These are phyloP conservation scores for Chenopodium formosanum DNA, from an alignment of 148 eudicot genomes.

Conservation along the genomic window DNA sequence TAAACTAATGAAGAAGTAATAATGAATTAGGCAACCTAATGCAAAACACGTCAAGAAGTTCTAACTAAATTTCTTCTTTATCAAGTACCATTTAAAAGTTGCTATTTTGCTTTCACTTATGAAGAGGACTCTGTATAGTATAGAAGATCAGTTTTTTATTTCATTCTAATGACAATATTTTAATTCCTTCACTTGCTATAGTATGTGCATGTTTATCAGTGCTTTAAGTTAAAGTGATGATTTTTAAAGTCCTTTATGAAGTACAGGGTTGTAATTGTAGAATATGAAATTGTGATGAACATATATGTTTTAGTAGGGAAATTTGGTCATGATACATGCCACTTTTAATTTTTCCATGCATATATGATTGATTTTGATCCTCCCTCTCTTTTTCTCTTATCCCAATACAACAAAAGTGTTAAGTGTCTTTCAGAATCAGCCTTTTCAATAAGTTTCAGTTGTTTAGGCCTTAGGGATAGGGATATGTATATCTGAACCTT, in stretches of 20 bases:
- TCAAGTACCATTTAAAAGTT: not conserved
- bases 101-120: not conserved
- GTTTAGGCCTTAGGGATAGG: too few species aligned
- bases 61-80: not conserved
- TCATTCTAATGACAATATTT: not conserved
- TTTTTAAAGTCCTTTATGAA: not conserved
- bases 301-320: not conserved
- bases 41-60: not conserved
- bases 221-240: too few species aligned
- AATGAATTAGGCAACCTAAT: too few species aligned
- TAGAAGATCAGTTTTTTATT: not conserved
- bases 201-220: too few species aligned
- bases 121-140: not conserved
- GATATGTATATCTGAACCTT: not conserved
- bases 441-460: not conserved
- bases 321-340: not conserved
- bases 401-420: too few species aligned
- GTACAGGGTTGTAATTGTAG: too few species aligned
- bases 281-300: too few species aligned
- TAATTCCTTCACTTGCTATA: too few species aligned
- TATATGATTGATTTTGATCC: too few species aligned
- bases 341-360: not conserved
- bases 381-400: not conserved
- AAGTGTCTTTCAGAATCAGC: too few species aligned
- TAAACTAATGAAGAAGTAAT: too few species aligned